Conservation (phyloP, 441 rosid species). For the Biscutella laevigata region DNA sequence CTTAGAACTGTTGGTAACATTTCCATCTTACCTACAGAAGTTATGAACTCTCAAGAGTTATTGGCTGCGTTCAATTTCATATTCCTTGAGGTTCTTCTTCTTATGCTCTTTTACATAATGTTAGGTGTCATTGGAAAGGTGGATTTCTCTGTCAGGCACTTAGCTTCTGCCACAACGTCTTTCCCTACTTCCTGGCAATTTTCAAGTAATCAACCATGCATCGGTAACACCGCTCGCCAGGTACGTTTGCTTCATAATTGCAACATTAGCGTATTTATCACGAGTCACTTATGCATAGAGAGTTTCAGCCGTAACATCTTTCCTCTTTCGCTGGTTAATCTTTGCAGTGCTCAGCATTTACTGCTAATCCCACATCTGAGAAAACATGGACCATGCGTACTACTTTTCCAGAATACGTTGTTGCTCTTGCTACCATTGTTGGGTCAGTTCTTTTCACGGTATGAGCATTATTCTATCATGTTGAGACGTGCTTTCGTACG, state of each 20-base stretch:
- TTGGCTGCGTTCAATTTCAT: neutral
- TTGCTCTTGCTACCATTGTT: constrained; percentile 94
- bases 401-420: constrained; percentile 95
- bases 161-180: constrained; percentile 59
- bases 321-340: constrained; percentile 9
- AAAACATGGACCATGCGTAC: constrained; percentile 94
- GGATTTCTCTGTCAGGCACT: constrained; percentile 90
- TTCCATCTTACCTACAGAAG: neutral
- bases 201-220: constrained; percentile 57
- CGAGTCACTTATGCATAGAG: neutral
- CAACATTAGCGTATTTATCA: neutral
- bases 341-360: constrained; percentile 79
- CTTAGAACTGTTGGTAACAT: neutral
- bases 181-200: constrained; percentile 67
- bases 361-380: constrained; percentile 68
- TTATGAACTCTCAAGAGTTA: neutral
- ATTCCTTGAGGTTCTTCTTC: constrained; percentile 1
- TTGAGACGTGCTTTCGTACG: neutral
- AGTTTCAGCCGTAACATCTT: constrained; percentile 12
- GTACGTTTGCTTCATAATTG: constrained; percentile 29
- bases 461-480: constrained; percentile 24
- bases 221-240: constrained; percentile 53
- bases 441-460: constrained; percentile 98
- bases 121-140: constrained; percentile 87
- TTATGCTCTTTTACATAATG: constrained; percentile 15